Conservation (phyloP, 306 rosid genomes). For the Begonia fuchsioides region DNA sequence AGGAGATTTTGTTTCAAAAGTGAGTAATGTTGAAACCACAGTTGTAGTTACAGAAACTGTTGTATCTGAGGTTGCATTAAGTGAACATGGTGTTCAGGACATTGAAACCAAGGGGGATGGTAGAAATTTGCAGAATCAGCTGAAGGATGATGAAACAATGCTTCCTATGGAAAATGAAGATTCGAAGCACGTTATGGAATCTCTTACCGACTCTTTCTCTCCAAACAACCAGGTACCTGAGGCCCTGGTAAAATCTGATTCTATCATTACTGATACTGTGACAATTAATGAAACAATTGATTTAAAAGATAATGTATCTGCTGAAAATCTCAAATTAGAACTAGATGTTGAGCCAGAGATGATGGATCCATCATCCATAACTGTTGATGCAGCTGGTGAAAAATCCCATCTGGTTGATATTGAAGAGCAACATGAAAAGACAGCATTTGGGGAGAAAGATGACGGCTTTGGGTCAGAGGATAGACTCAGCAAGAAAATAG, state of each 20-base stretch:
- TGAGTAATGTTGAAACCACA: slow-evolving; percentile 25
- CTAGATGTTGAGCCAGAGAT: slow-evolving; percentile 90
- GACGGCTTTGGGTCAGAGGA: slow-evolving; percentile 26
- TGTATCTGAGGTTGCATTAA: slow-evolving; percentile 19
- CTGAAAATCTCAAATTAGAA: slow-evolving; percentile 98
- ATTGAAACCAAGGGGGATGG: slow-evolving; percentile 14
- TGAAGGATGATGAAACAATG: slow-evolving; percentile 1
- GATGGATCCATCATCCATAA: slow-evolving; percentile 90
- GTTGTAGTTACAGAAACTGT: slow-evolving; percentile 25
- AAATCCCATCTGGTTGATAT: slow-evolving; percentile 65
- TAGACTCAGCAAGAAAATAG: slow-evolving; percentile 31
- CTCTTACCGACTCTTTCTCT: slow-evolving; percentile 40
- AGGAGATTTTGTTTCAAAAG: slow-evolving; percentile 16
- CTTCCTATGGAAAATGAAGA: slow-evolving; percentile 19
- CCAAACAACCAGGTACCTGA: slow-evolving; percentile 95
- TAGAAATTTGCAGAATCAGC: background rate
- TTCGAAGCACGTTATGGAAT: slow-evolving; percentile 25
- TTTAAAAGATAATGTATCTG: slow-evolving; percentile 96
- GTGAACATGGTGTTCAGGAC: slow-evolving; percentile 23
- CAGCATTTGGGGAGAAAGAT: slow-evolving; percentile 22
- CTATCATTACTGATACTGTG: slow-evolving; percentile 97
- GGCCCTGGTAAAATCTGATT: slow-evolving; percentile 97
- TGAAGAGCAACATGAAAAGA: slow-evolving; percentile 30
- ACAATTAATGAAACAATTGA: slow-evolving; percentile 98
- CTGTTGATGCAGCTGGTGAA: slow-evolving; percentile 59